phyloP scores from a whole-genome alignment of 1,284 basidiomycete species.

The Mycena sp. region DNA sequence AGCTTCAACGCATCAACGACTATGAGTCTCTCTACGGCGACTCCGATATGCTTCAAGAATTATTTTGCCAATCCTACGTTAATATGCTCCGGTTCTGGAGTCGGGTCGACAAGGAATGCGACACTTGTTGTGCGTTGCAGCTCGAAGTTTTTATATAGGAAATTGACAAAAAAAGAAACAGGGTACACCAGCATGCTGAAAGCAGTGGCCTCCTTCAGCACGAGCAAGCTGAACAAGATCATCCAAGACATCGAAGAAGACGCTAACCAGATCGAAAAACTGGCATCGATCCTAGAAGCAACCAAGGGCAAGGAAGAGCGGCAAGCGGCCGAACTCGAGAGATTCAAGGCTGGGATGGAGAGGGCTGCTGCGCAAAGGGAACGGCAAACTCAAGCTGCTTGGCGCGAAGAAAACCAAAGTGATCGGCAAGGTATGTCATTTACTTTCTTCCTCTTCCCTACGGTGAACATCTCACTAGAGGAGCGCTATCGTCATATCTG shows the following conservation, averaged over 20 bases:
- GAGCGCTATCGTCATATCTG: conserved; percentile 22
- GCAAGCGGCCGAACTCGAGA: conserved; percentile 17
- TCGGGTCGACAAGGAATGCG: conserved; percentile 34
- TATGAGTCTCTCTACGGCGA: conserved; percentile 29
- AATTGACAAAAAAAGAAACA: neutral
- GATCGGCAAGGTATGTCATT: conserved; percentile 20
- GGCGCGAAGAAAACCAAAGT: conserved; percentile 12
- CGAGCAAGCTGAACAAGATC: conserved; percentile 27
- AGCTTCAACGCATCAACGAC: conserved; percentile 21
- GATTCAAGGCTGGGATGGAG: conserved; percentile 7
- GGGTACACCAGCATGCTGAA: conserved; percentile 16
- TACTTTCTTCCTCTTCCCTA: neutral
- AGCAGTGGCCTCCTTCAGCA: conserved; percentile 18
- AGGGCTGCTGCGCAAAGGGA: conserved; percentile 13
- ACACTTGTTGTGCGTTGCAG: conserved; percentile 19
- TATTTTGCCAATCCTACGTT: conserved; percentile 31
- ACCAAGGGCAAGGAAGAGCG: conserved; percentile 10
- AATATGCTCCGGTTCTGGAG: conserved; percentile 36
- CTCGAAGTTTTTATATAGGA: no score
- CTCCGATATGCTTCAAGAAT: conserved; percentile 25
- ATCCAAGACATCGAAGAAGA: conserved; percentile 28
- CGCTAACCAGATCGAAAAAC: conserved; percentile 23
- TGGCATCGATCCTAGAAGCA: conserved; percentile 26
- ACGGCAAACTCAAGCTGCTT: conserved; percentile 10
- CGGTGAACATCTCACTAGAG: neutral